Evolutionary conservation across 805 yeast species (phyloP).

Genomic region (Clavispora vitiphila): DNA sequence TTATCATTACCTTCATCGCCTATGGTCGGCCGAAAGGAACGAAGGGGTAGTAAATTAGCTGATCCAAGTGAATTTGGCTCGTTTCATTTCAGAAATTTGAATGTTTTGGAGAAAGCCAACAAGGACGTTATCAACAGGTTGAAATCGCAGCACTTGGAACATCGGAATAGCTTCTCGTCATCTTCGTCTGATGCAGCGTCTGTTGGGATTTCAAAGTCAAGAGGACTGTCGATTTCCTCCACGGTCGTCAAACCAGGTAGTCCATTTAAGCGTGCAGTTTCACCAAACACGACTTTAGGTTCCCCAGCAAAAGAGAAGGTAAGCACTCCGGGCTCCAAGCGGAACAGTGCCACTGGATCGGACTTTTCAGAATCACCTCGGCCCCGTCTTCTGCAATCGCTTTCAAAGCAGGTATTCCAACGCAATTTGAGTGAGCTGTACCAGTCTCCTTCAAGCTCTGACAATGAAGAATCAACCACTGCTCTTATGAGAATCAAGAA

Average conservation of each 20-base stretch:
- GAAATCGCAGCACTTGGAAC: slow-evolving; percentile 75
- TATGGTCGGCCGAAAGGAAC: slow-evolving; percentile 45
- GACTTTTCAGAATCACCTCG: slow-evolving; percentile 2
- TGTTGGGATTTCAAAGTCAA: slow-evolving; percentile 22
- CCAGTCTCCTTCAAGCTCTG: slow-evolving; percentile 56
- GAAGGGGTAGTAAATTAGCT: slow-evolving; percentile 67
- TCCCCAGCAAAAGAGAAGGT: slow-evolving; percentile 23
- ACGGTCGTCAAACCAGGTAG: slow-evolving; percentile 21
- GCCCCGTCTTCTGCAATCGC: slow-evolving; percentile 16
- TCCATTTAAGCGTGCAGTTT: slow-evolving; percentile 44
- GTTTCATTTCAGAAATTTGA: slow-evolving; percentile 81
- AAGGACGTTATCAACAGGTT: slow-evolving; percentile 86
- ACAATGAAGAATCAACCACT: slow-evolving; percentile 53
- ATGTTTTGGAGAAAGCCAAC: slow-evolving; percentile 89
- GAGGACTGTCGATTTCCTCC: slow-evolving; percentile 30
- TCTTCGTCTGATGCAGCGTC: slow-evolving; percentile 45
- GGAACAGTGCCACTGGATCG: slow-evolving; percentile 1
- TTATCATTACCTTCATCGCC: slow-evolving; percentile 18
- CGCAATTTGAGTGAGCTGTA: slow-evolving; percentile 20
- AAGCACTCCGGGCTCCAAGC: slow-evolving; percentile 1
- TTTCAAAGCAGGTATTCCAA: slow-evolving; percentile 21
- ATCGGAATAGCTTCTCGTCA: slow-evolving; percentile 44
- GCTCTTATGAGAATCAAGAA: slow-evolving; percentile 50
- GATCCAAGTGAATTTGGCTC: slow-evolving; percentile 85
- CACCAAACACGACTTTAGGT: slow-evolving; percentile 30